Conservation (phyloP, 345 rosid genomes). For the Fremontodendron californicum region DNA sequence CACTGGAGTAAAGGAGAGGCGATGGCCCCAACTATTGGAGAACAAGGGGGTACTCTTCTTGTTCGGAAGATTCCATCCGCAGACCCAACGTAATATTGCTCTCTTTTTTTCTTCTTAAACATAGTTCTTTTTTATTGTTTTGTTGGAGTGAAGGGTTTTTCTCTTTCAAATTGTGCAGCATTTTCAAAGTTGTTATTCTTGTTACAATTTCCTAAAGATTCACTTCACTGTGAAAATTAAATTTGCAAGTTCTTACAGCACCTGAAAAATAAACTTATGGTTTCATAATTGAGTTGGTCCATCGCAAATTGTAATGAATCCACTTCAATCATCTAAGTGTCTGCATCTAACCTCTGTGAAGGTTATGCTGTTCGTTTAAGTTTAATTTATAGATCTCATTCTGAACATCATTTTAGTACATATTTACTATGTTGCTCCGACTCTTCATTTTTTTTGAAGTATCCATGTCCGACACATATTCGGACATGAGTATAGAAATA, state of each 20-base stretch:
- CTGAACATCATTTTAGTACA: not conserved
- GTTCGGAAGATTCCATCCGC: slow-evolving; percentile 72
- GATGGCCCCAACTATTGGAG: slow-evolving; percentile 63
- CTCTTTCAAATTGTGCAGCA: not conserved
- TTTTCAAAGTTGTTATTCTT: not conserved
- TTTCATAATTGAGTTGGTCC: slow-evolving; percentile 3
- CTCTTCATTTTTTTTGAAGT: too few species aligned
- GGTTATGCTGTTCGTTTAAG: not conserved
- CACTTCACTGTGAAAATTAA: not conserved
- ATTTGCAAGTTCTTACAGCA: not conserved
- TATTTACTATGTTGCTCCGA: too few species aligned
- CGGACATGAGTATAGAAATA: too few species aligned
- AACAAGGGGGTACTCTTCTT: slow-evolving; percentile 69
- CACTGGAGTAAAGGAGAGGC: slow-evolving; percentile 68
- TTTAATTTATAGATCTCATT: not conserved
- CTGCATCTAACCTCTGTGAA: not conserved
- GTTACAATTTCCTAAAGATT: not conserved
- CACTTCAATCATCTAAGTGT: not conserved
- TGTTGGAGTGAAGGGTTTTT: not conserved
- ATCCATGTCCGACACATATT: too few species aligned
- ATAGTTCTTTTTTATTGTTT: not conserved
- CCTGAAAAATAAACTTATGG: not conserved
- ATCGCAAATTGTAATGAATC: not conserved
- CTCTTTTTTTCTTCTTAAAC: not conserved
- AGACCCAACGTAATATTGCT: slow-evolving; percentile 48